Conservation (phyloP, 73 alveolate genomes). For the Paramecium sonneborni region DNA sequence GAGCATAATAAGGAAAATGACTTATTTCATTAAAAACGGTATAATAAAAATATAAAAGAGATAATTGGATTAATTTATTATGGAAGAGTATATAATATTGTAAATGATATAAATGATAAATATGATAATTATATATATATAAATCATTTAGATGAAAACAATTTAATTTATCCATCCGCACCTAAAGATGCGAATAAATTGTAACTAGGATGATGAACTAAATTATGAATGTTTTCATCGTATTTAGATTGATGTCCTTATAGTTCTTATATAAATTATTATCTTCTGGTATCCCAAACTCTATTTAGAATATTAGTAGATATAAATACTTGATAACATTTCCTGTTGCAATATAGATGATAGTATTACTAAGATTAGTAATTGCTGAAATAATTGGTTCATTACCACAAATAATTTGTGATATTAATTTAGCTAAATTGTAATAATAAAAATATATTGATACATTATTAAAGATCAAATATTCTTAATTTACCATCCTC, state of each 20-base stretch:
- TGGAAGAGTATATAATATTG: no score
- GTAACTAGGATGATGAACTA: conserved; percentile 46
- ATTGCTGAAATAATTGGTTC: conserved; percentile 61
- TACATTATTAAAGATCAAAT: conserved; percentile 57
- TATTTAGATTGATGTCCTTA: conserved; percentile 61
- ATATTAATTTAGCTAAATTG: neutral
- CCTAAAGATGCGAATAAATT: conserved; percentile 61
- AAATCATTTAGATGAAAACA: conserved; percentile 38
- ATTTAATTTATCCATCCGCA: conserved; percentile 64
- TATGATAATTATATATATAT: neutral
- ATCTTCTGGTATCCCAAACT: conserved; percentile 67
- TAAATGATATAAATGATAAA: neutral
- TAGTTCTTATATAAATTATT: conserved; percentile 56
- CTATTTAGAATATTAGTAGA: neutral
- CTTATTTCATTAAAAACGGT: neutral
- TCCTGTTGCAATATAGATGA: conserved; percentile 33
- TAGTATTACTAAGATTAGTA: conserved; percentile 14
- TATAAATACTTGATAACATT: neutral
- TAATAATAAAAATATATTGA: neutral
- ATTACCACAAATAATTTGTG: conserved; percentile 55
- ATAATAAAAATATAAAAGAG: neutral
- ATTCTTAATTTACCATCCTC: conserved; percentile 67
- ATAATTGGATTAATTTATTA: no score
- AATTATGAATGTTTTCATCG: conserved; percentile 54
- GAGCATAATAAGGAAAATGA: neutral